Conservation (phyloP, 1,284 basidiomycete genomes). For the Takashimella koratensis region DNA sequence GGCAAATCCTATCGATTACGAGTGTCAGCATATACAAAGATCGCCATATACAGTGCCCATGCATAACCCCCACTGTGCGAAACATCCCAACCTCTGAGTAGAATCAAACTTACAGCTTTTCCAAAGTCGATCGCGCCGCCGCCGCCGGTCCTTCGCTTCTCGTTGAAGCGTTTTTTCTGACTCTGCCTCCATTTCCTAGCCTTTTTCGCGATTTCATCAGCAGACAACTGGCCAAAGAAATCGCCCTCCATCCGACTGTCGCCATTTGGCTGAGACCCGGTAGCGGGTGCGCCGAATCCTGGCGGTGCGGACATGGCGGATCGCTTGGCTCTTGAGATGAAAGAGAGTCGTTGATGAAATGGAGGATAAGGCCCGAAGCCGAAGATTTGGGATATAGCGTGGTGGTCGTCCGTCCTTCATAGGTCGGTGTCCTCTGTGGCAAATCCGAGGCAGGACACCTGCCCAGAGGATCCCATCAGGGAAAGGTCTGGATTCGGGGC, state of each 20-base stretch:
- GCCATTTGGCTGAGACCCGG: constrained; percentile 34
- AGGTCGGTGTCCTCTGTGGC: too few species aligned
- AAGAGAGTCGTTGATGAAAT: background rate
- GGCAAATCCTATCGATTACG: constrained; percentile 37
- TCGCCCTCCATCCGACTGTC: constrained; percentile 41
- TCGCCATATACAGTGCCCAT: too few species aligned
- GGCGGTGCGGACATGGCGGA: constrained; percentile 45
- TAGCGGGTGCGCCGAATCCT: constrained; percentile 35
- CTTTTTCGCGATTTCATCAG: constrained; percentile 50
- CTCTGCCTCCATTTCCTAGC: constrained; percentile 48
- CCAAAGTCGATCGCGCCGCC: constrained; percentile 50
- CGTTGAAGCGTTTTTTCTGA: constrained; percentile 46
- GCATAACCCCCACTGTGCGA: too few species aligned
- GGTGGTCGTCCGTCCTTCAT: too few species aligned
- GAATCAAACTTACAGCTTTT: constrained; percentile 39
- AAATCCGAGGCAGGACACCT: too few species aligned
- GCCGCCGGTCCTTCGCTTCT: constrained; percentile 47
- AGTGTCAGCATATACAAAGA: constrained; percentile 9
- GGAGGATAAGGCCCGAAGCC: background rate
- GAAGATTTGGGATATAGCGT: background rate
- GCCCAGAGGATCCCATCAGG: background rate
- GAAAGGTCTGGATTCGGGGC: background rate
- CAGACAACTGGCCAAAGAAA: constrained; percentile 44
- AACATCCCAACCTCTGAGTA: too few species aligned
- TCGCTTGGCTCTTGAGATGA: background rate